phyloP scores from a whole-genome alignment of 73 alveolate species.

The Breviolum minutum region DNA sequence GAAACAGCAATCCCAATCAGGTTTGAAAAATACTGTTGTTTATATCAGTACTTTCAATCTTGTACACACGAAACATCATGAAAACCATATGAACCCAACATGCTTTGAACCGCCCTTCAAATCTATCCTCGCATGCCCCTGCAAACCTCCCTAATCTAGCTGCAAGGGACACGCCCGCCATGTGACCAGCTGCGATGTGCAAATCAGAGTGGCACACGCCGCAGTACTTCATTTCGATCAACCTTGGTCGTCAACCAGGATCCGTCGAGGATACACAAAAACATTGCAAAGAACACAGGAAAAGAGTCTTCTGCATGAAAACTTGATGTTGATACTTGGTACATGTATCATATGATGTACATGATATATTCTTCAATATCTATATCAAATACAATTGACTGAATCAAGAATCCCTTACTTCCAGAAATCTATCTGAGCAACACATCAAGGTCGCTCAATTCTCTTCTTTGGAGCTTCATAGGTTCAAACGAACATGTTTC shows the following conservation, averaged over 20 bases:
- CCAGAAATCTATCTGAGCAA: background rate
- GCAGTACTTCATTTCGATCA: slow-evolving; percentile 80
- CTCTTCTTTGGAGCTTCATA: slow-evolving; percentile 2
- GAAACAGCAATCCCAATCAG: too few relatives aligned
- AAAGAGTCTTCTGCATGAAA: background rate
- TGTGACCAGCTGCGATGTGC: slow-evolving; percentile 61
- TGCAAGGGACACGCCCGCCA: background rate
- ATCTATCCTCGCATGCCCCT: background rate
- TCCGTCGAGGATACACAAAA: background rate
- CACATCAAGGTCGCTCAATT: slow-evolving; percentile 24
- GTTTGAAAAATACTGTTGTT: too few relatives aligned
- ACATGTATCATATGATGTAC: background rate
- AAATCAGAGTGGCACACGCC: slow-evolving; percentile 85
- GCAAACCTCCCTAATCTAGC: too few relatives aligned
- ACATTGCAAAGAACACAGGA: background rate
- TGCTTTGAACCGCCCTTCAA: background rate
- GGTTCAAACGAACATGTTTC: background rate
- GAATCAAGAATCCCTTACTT: too few relatives aligned
- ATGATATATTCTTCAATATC: background rate
- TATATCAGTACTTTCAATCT: background rate
- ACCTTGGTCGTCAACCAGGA: background rate
- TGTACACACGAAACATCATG: background rate
- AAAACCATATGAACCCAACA: background rate
- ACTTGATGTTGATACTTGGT: background rate
- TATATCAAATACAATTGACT: background rate